Evolutionary conservation across 73 alveolate genomes (phyloP).

Genomic region (Symbiodinium natans): DNA sequence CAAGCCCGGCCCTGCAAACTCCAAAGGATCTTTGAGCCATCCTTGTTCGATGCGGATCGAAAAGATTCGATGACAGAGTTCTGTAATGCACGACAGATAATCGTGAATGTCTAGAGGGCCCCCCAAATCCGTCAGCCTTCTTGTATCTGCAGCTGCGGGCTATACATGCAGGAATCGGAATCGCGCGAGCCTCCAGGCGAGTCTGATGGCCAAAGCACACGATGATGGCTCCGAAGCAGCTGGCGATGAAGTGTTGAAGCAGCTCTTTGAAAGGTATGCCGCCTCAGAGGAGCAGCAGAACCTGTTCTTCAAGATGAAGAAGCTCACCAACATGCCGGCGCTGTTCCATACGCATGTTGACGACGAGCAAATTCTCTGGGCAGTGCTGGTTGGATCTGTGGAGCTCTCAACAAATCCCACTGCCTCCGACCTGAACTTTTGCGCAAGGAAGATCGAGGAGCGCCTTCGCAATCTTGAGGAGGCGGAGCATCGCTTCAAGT

Average conservation of each 20-base stretch:
- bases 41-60: too few relatives aligned
- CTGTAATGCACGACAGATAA: too few relatives aligned
- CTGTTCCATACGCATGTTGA: not conserved
- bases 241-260: not conserved
- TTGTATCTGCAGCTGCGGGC: too few relatives aligned
- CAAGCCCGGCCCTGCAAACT: too few relatives aligned
- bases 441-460: not conserved
- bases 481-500: not conserved
- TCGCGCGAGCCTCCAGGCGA: too few relatives aligned
- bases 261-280: not conserved
- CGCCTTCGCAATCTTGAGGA: not conserved
- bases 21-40: too few relatives aligned
- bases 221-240: not conserved
- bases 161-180: too few relatives aligned
- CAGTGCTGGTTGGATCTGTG: not conserved
- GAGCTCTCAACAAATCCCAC: not conserved
- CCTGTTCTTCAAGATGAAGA: not conserved
- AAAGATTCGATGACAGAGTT: too few relatives aligned
- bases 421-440: not conserved
- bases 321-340: not conserved
- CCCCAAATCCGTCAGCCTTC: too few relatives aligned
- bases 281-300: not conserved
- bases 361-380: not conserved
- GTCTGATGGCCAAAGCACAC: not conserved
- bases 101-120: too few relatives aligned